Conservation (phyloP, 306 rosid species). For the Vachellia collinsii region DNA sequence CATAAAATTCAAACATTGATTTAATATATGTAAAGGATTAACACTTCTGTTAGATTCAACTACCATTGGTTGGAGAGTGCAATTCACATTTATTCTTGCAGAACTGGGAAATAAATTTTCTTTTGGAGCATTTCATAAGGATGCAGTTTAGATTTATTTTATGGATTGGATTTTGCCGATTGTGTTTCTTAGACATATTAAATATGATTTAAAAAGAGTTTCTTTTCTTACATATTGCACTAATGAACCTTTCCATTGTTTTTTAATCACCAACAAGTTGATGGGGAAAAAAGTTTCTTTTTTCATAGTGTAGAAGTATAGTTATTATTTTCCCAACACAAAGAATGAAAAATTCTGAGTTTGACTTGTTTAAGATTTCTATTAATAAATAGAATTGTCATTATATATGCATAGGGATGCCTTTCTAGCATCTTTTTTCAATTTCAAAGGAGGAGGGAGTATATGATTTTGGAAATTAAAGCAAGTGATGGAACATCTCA, state of each 20-base stretch:
- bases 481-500: slow-evolving; percentile 6
- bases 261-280: neutral
- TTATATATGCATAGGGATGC: neutral
- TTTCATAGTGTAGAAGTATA: neutral
- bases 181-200: too few species aligned
- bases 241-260: neutral
- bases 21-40: too few species aligned
- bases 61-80: too few species aligned
- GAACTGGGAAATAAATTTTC: neutral
- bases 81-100: neutral
- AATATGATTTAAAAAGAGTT: too few species aligned
- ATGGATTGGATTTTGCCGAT: neutral
- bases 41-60: too few species aligned
- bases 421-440: slow-evolving; percentile 13
- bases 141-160: too few species aligned
- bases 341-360: neutral
- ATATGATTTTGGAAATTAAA: neutral
- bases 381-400: neutral
- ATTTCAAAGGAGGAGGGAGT: neutral
- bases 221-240: neutral
- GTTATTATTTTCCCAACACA: neutral
- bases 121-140: too few species aligned
- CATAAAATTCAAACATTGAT: too few species aligned
- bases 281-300: neutral
- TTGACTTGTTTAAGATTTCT: neutral